Percentiles rank a stretch among this genome's conserved stretches.
Conservation (phyloP, 192 early-diverging fungal genomes). For the Umbelopsis sp. region DNA sequence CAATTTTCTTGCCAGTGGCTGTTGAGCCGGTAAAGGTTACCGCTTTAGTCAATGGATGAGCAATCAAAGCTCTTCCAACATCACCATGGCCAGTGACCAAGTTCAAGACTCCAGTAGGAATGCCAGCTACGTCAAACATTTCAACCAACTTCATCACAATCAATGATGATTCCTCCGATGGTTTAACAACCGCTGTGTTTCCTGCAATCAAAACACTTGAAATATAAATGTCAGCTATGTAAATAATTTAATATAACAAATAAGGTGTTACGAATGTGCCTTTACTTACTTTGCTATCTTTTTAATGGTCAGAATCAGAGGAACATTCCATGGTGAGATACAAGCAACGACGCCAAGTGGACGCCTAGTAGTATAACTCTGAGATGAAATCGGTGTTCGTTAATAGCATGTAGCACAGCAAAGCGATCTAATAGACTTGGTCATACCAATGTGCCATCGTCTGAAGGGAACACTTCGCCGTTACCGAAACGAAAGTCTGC, state of each 20-base stretch:
- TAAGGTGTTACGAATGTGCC: too few species aligned
- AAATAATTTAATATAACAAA: not conserved
- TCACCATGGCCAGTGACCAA: not conserved
- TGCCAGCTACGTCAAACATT: not conserved
- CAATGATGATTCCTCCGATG: conserved; percentile 6
- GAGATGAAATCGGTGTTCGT: not conserved
- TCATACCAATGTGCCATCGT: conserved; percentile 1
- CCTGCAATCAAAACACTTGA: conserved; percentile 4
- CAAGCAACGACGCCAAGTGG: not conserved
- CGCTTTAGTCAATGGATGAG: not conserved
- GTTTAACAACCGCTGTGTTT: not conserved
- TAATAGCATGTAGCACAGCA: not conserved
- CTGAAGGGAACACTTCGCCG: conserved; percentile 3
- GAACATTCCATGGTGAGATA: conserved; percentile 6
- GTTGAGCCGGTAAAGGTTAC: conserved; percentile 62
- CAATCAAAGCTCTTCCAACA: conserved; percentile 2
- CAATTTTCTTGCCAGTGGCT: conserved; percentile 47
- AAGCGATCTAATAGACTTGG: too few species aligned
- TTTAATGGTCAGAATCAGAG: not conserved
- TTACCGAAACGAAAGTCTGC: not conserved
- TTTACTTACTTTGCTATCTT: not conserved
- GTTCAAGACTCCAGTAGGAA: not conserved
- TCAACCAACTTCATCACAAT: not conserved
- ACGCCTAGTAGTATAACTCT: not conserved
- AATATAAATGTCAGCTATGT: not conserved